Conservation (phyloP, 2,329 filamentous ascomycete species). For the Stagonosporopsis rhizophila region DNA sequence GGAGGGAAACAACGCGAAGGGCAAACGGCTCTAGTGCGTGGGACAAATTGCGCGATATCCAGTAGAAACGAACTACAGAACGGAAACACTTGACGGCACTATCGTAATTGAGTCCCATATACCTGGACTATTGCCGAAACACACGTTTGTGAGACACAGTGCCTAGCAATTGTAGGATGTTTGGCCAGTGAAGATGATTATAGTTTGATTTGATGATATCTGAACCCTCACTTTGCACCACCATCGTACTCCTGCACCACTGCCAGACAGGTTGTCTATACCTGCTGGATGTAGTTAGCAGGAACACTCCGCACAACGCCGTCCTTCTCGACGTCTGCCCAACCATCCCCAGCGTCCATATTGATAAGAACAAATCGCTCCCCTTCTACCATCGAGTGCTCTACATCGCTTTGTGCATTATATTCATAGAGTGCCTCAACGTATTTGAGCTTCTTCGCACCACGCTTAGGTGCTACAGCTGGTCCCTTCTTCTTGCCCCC, state of each 20-base stretch:
- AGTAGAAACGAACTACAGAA: too few species aligned
- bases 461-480: constrained; percentile 86
- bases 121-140: constrained; percentile 2
- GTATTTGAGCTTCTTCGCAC: constrained; percentile 92
- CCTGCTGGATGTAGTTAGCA: constrained; percentile 86
- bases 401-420: constrained; percentile 79
- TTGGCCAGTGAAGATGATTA: not conserved
- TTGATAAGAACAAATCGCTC: constrained; percentile 91
- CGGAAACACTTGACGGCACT: too few species aligned
- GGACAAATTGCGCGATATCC: not conserved
- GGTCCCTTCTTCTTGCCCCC: constrained; percentile 83
- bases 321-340: constrained; percentile 95
- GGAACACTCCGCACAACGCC: constrained; percentile 88
- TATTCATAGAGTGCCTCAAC: constrained; percentile 95
- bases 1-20: too few species aligned
- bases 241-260: constrained; percentile 21
- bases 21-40: not conserved
- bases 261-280: constrained; percentile 52
- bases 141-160: not conserved
- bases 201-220: constrained; percentile 5
- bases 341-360: constrained; percentile 89
- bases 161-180: not conserved
- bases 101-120: too few species aligned
- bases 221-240: constrained; percentile 12
- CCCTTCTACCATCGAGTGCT: constrained; percentile 90